These are phyloP conservation scores for Candolleomyces efflorescens DNA, from an alignment of 768 basidiomycete genomes.

Conservation along the genomic window DNA sequence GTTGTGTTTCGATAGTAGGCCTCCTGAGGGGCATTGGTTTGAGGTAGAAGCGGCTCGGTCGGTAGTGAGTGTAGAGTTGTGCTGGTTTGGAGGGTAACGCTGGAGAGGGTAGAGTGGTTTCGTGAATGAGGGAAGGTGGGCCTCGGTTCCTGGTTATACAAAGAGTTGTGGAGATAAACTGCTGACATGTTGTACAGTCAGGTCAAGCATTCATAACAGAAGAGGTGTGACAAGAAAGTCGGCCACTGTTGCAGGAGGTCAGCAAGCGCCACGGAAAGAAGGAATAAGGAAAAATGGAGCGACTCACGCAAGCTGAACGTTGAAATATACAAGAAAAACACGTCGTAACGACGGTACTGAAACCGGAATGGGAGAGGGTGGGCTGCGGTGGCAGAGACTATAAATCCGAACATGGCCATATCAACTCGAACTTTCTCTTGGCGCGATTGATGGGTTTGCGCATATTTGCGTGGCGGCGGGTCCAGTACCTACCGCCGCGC, in stretches of 20 bases:
- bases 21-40: conserved; percentile 25
- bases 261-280: background rate
- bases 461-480: background rate
- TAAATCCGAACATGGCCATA: background rate
- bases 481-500: background rate
- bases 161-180: conserved; percentile 52
- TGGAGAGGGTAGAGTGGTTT: conserved; percentile 33
- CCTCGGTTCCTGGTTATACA: conserved; percentile 35
- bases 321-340: background rate
- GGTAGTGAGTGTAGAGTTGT: conserved; percentile 38
- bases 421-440: conserved; percentile 7
- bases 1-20: conserved; percentile 22
- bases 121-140: conserved; percentile 40
- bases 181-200: conserved; percentile 43
- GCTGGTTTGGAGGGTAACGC: conserved; percentile 31
- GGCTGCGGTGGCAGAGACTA: background rate
- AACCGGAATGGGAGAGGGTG: background rate
- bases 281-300: background rate
- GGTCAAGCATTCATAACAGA: conserved; percentile 7
- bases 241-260: background rate
- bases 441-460: conserved; percentile 6
- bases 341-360: background rate
- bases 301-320: conserved; percentile 1
- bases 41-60: conserved; percentile 39
- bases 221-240: background rate